These are phyloP conservation scores for Fusarium secorum DNA, from an alignment of 2,329 filamentous ascomycete species.

Conservation along the genomic window DNA sequence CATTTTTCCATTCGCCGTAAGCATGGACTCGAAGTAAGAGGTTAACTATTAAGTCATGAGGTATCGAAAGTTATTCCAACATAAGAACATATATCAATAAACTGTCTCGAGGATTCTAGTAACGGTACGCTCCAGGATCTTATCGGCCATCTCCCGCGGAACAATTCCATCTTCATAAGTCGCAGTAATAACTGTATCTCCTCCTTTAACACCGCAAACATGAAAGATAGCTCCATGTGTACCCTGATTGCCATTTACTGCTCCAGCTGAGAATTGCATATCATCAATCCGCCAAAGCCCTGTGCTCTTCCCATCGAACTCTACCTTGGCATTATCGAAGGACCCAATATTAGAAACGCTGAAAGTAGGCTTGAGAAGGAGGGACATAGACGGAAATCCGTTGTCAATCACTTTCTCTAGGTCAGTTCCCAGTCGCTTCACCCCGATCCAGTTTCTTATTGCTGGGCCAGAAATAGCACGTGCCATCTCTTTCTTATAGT, in stretches of 20 bases:
- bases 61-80: rapidly evolving
- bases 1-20: too few relatives aligned
- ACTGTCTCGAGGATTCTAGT: not conserved
- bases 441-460: not conserved
- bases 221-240: not conserved
- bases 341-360: conserved; percentile 17
- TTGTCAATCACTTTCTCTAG: conserved; percentile 5
- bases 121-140: not conserved
- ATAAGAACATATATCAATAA: rapidly evolving
- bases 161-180: conserved; percentile 19
- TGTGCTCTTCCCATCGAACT: not conserved
- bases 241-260: conserved; percentile 14
- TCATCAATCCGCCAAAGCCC: conserved; percentile 25
- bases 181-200: conserved; percentile 20
- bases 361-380: conserved; percentile 15
- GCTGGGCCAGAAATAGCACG: not conserved
- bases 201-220: conserved; percentile 12
- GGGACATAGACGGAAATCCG: conserved; percentile 8
- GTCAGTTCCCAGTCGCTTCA: conserved; percentile 8
- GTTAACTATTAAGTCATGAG: not conserved
- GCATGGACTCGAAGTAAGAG: too few relatives aligned
- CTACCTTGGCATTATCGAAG: not conserved
- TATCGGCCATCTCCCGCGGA: not conserved
- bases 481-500: conserved; percentile 1
- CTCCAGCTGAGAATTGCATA: conserved; percentile 22